A percentile compares a stretch with the other conserved stretches of the same genome.
Evolutionary conservation across 2,329 filamentous ascomycete species (phyloP).

Genomic region (Talaromyces piceae): DNA sequence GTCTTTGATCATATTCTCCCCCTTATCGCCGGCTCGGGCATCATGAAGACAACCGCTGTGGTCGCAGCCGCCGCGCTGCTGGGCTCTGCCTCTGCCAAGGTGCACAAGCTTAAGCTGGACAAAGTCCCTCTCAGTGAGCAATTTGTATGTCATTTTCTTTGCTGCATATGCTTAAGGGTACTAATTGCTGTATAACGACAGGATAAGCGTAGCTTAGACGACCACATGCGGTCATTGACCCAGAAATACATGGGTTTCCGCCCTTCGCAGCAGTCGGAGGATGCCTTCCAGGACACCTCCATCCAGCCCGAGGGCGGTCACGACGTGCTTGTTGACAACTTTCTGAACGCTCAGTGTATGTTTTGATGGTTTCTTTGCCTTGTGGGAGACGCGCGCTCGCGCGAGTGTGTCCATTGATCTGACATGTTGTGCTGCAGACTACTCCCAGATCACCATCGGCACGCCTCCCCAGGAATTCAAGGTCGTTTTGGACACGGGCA

Average conservation of each 20-base stretch:
- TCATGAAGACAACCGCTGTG: conserved; percentile 80
- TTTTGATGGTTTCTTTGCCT: conserved; percentile 14
- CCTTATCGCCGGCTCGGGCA: conserved; percentile 14
- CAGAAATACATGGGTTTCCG: conserved; percentile 94
- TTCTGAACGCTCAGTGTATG: conserved; percentile 97
- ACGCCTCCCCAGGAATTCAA: conserved; percentile 93
- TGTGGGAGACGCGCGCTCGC: background rate
- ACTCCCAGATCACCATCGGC: conserved; percentile 90
- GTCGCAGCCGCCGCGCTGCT: conserved; percentile 72
- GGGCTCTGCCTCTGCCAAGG: conserved; percentile 72
- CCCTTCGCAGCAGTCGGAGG: conserved; percentile 58
- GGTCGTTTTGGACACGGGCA: conserved; percentile 96
- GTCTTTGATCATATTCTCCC: background rate
- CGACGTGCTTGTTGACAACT: conserved; percentile 88
- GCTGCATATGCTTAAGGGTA: background rate
- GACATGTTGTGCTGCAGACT: conserved; percentile 53
- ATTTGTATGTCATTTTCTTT: conserved; percentile 55
- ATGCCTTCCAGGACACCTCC: conserved; percentile 71
- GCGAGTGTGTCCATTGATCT: background rate
- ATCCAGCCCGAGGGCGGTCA: conserved; percentile 61
- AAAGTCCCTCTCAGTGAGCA: conserved; percentile 91
- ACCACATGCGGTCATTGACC: conserved; percentile 72
- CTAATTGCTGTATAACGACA: conserved; percentile 29
- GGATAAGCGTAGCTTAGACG: conserved; percentile 70
- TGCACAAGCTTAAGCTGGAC: conserved; percentile 96